A percentile compares a stretch with the other conserved stretches of the same genome.
Conservation (phyloP, 1,284 basidiomycete genomes). For the Ceratobasidium sp. region DNA sequence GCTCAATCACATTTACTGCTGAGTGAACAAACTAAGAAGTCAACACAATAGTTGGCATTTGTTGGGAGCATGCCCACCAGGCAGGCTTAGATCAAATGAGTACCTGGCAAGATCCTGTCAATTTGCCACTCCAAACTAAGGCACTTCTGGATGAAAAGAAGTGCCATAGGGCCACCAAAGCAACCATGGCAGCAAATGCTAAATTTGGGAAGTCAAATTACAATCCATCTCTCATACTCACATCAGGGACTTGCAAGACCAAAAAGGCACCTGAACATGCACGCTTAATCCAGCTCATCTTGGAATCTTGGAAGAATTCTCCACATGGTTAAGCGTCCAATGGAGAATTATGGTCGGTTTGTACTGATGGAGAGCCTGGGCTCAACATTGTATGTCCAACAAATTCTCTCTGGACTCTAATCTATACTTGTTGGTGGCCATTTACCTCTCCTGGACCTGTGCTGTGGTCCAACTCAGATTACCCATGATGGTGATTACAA, state of each 20-base stretch:
- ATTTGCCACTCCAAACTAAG: too few species aligned
- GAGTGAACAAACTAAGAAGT: too few species aligned
- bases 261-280: neutral
- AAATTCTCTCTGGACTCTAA: neutral
- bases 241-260: constrained; percentile 28
- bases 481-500: constrained; percentile 33
- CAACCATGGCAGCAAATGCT: constrained; percentile 11
- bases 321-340: neutral
- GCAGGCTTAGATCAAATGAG: neutral
- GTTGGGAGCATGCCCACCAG: constrained; percentile 6
- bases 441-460: constrained; percentile 6
- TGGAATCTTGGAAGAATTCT: constrained; percentile 2
- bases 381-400: constrained; percentile 22
- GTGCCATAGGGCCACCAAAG: constrained; percentile 8
- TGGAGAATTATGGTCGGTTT: constrained; percentile 18
- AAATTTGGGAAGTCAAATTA: constrained; percentile 25
- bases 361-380: constrained; percentile 25
- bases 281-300: neutral
- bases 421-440: neutral
- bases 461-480: constrained; percentile 7
- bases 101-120: neutral
- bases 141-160: neutral
- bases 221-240: neutral
- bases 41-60: constrained; percentile 18
- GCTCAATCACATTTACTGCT: too few species aligned